Conservation (phyloP, 306 rosid species). For the Cucumis hystrix region DNA sequence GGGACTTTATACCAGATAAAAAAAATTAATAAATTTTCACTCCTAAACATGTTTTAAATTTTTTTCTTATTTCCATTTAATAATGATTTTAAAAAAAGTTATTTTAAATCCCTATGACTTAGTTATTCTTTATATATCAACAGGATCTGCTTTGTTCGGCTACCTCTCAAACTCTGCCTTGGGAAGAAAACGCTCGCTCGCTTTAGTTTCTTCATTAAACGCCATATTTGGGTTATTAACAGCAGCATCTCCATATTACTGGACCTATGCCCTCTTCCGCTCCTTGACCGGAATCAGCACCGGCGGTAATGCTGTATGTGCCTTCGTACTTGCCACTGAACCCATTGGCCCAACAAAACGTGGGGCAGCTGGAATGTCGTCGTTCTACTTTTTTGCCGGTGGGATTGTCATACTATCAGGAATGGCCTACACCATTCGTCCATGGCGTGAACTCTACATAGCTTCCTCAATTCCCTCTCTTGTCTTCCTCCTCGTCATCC, state of each 20-base stretch:
- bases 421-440: slow-evolving; percentile 38
- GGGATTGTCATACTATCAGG: slow-evolving; percentile 56
- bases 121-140: not conserved
- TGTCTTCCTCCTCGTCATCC: slow-evolving; percentile 29
- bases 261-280: slow-evolving; percentile 48
- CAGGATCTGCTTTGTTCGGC: slow-evolving; percentile 84
- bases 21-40: too few relatives aligned
- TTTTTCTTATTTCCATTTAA: too few relatives aligned
- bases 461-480: slow-evolving; percentile 67
- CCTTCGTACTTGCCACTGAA: slow-evolving; percentile 67
- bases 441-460: slow-evolving; percentile 62
- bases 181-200: slow-evolving; percentile 77
- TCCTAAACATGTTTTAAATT: too few relatives aligned
- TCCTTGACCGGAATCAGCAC: slow-evolving; percentile 63
- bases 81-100: too few relatives aligned
- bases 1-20: too few relatives aligned
- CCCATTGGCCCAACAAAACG: slow-evolving; percentile 62
- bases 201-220: slow-evolving; percentile 45
- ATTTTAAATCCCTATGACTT: too few relatives aligned
- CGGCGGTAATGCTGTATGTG: slow-evolving; percentile 63
- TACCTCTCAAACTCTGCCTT: slow-evolving; percentile 62
- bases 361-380: slow-evolving; percentile 56
- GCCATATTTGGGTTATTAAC: slow-evolving; percentile 60
- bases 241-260: slow-evolving; percentile 43
- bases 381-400: slow-evolving; percentile 69